Evolutionary conservation across 2,329 filamentous ascomycete genomes (phyloP), one percentile per base, ranked within the genome.

Genomic region (Lasiodiplodia hormozganensis): DNA sequence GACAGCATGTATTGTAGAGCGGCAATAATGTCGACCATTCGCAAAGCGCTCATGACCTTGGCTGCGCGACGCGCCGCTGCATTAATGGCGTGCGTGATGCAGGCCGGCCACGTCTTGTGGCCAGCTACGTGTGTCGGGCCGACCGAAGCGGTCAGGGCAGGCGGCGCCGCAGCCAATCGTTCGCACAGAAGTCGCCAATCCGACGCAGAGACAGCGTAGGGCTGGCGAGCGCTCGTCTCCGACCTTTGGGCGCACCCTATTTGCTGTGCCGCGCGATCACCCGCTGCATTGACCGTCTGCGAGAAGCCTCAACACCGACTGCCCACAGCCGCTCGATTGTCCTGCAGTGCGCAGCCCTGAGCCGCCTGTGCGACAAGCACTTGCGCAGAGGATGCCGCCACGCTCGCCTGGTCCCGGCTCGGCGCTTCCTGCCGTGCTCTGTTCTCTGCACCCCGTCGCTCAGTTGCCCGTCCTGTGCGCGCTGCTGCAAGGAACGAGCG

Each of bases 121-220:
- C 2, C 40, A 43, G 40, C 16, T 16, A 43, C 40, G 16, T 43
- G 16, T 43, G 40, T 43, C 52, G 52, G 52, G 52, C 40, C 40
- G 40, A 43, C 40, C 40, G 52, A 31, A 25, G 52, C 52, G 52
- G 52, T 54, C 52, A 54, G 25, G 25, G 52, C 52, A 54, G 52
- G 25, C 52, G 52, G 23, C 16, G 25, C 52, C 25, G 23, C 52
- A 31, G 52, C 52, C 52, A 54, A 54, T 54, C 52, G 28, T 28
- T 18, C 25, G 52, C 52, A 10, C 23, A 31, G 28, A 54, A 16
- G 4, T 10, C 7, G 52, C 21, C 31, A 31, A 54, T 31, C 96
- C 69, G 92, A 95, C 36, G 96, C 96, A 65, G 98, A 84, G 18
- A 95, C 95, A 65, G 34, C 31, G 56, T 58, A 58, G 56, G 56